Base-by-base conservation (phyloP, 202 grass and related monocot genomes). In the Hordeum pubiflorum region DNA sequence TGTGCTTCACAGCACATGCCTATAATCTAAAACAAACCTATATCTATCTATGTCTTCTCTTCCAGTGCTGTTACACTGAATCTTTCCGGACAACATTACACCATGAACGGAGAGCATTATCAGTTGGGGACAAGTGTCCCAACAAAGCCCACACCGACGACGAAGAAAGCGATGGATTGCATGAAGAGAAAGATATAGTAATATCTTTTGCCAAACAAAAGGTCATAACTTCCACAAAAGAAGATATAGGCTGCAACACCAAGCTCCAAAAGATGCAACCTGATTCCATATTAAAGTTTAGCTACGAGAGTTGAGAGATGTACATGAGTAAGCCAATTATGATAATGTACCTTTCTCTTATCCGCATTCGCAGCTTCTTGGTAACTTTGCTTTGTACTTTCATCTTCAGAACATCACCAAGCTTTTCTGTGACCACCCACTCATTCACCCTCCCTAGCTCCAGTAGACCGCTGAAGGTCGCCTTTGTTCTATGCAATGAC, bases 381-480 rank as follows among this genome's bases (percentile, higher is more conserved):
- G 71, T 22, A 55, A 74, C 71, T 83, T 93, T 99, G 22, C 50
- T 29, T 76, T 36, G 11, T 44, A 43, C 22, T 88, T 93, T 93
- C 36, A 72, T 77, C 68, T 94, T 96, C 75, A 93, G 39, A 72
- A 85, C 76, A 6, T 95, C 92, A 10, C 96, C 96, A 58, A 96
- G 87, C 50, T 99, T 99, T 79, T 96, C 89, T 32, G 96, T 99
- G 77, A 99, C 96, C 72, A 99, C 91, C 92, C 96, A 99, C 75
- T 99, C 92, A 15, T 99, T 99, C 63, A 93, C 92, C 68, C 92
- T 89, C 66, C 92, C 92, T 69, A 78, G 76, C 90, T 99, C 96
- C 63, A 99, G 46, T 32, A 99, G 72, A 26, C 92, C 90, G 0
- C 91, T 91, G 26, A 99, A 86, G 70, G 96, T 96, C 18, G 96